phyloP scores from a whole-genome alignment of 495 filamentous ascomycete species.

The Lophiostoma macrostomum region DNA sequence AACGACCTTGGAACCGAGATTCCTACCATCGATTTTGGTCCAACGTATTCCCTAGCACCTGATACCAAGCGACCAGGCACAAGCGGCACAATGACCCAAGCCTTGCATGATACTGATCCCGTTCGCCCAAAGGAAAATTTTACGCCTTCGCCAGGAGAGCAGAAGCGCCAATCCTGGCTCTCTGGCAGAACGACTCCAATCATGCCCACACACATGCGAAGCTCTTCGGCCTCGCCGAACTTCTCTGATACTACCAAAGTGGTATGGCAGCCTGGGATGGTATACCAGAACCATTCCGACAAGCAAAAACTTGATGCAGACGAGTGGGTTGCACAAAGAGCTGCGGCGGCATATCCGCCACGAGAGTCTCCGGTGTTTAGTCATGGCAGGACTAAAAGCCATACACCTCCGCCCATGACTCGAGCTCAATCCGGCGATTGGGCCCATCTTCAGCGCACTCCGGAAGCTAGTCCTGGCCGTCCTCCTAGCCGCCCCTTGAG shows the following conservation, averaged over 20 bases:
- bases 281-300: slow-evolving; percentile 11
- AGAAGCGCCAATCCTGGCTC: slow-evolving; percentile 19
- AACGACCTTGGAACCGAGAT: slow-evolving; percentile 50
- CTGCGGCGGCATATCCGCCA: slow-evolving; percentile 57
- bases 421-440: slow-evolving; percentile 57
- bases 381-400: slow-evolving; percentile 39
- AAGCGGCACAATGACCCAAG: slow-evolving; percentile 44
- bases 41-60: slow-evolving; percentile 53
- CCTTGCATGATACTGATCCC: slow-evolving; percentile 27
- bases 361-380: slow-evolving; percentile 41
- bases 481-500: slow-evolving; percentile 28
- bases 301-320: slow-evolving; percentile 58
- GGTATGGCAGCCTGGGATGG: slow-evolving; percentile 71
- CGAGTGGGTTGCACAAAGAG: slow-evolving; percentile 83
- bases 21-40: slow-evolving; percentile 82
- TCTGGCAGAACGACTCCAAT: slow-evolving; percentile 24
- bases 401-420: slow-evolving; percentile 41
- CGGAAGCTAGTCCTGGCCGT: slow-evolving; percentile 18
- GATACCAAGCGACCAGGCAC: slow-evolving; percentile 52
- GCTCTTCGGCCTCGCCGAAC: slow-evolving; percentile 40
- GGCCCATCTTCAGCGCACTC: slow-evolving; percentile 36
- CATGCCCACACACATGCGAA: slow-evolving; percentile 36
- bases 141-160: slow-evolving; percentile 15
- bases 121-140: slow-evolving; percentile 24
- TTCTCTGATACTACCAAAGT: slow-evolving; percentile 54